Evolutionary conservation across 2,329 filamentous ascomycete genomes (phyloP).

Genomic region (Drechslerella coelobrocha): DNA sequence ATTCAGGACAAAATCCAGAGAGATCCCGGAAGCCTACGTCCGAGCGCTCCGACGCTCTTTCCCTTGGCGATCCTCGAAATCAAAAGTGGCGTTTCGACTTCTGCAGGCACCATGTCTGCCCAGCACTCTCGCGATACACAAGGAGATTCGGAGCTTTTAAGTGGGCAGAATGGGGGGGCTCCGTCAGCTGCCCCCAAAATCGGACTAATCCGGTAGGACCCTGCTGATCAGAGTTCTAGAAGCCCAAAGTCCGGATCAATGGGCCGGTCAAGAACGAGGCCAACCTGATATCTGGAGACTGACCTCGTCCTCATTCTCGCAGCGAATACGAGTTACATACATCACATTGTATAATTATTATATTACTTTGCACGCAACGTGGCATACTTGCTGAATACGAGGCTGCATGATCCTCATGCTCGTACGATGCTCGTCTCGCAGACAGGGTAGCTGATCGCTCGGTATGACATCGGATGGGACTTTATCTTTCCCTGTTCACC

Average conservation of each 20-base stretch:
- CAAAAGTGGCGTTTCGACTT: constrained; percentile 39
- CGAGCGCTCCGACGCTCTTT: constrained; percentile 13
- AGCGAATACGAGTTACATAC: constrained; percentile 3
- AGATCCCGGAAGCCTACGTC: constrained; percentile 28
- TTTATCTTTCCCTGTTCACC: constrained; percentile 9
- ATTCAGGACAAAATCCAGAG: neutral
- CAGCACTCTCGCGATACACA: neutral
- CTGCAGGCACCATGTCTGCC: constrained; percentile 10
- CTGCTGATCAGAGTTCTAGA: constrained; percentile 35
- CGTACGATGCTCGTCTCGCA: constrained; percentile 23
- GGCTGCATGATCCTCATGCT: neutral
- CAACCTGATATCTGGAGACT: neutral
- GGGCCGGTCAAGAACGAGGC: constrained; percentile 23
- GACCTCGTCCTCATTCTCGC: neutral
- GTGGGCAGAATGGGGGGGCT: constrained; percentile 29
- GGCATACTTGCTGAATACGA: constrained; percentile 1
- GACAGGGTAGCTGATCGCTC: constrained; percentile 11
- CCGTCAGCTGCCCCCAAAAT: constrained; percentile 14
- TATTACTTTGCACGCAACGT: constrained; percentile 1
- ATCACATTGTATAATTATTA: constrained; percentile 2
- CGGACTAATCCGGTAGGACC: constrained; percentile 16
- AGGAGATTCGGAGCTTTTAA: constrained; percentile 35
- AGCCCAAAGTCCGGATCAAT: constrained; percentile 35
- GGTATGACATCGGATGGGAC: constrained; percentile 26
- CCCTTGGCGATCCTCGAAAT: constrained; percentile 22